Conservation (phyloP, 257 asterid species). For the Solanum chmielewskii region DNA sequence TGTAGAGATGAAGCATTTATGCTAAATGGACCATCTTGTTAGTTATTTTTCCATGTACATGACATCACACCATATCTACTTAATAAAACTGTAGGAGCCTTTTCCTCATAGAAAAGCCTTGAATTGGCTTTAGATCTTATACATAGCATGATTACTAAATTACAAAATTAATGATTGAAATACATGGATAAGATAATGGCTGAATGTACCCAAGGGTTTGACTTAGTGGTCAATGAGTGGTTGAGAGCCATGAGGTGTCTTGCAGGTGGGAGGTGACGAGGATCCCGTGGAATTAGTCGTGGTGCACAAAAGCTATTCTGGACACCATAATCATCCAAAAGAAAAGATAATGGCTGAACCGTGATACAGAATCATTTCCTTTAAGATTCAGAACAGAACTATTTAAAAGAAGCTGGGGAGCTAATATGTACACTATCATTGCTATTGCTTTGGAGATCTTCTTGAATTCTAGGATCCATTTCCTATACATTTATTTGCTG, state of each 20-base stretch:
- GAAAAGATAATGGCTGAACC: background rate
- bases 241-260: background rate
- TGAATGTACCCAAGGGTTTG: background rate
- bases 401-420: background rate
- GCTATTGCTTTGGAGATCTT: background rate
- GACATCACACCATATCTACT: background rate
- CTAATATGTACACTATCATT: background rate
- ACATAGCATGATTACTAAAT: background rate
- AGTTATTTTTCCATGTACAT: background rate
- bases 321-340: background rate
- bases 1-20: background rate
- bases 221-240: background rate
- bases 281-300: background rate
- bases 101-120: background rate
- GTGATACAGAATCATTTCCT: background rate
- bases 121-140: background rate
- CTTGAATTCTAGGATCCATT: background rate
- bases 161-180: background rate
- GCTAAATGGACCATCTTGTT: background rate
- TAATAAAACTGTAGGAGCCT: background rate
- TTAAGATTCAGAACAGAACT: background rate
- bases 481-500: background rate
- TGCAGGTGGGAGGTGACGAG: background rate
- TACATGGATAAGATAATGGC: background rate
- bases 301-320: background rate